Evolutionary conservation across 139 green algal species (phyloP).

Genomic region (Volvox africanus): DNA sequence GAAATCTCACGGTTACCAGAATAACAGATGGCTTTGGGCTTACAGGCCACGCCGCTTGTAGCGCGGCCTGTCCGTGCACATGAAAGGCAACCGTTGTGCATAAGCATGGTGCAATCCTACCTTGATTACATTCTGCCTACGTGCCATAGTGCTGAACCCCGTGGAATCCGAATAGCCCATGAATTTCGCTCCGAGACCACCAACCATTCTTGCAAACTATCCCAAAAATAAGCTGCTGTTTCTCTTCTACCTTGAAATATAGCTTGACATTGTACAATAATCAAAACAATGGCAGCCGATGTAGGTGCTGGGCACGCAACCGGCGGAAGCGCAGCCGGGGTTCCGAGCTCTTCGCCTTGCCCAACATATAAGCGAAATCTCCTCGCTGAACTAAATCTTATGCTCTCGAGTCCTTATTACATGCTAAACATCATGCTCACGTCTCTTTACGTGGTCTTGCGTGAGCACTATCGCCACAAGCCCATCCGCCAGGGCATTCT

Average conservation of each 20-base stretch:
- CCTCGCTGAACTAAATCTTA: slow-evolving; percentile 5
- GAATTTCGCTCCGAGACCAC: too few relatives aligned
- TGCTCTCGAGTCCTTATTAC: slow-evolving; percentile 18
- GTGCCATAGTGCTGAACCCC: too few relatives aligned
- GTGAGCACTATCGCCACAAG: neutral
- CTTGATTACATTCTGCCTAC: too few relatives aligned
- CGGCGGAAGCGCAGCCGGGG: neutral
- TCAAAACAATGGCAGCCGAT: neutral
- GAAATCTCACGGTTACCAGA: neutral
- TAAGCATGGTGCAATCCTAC: neutral
- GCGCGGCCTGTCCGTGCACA: neutral
- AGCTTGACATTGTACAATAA: too few relatives aligned
- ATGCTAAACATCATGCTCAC: slow-evolving; percentile 14
- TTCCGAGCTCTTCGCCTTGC: neutral
- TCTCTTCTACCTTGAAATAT: too few relatives aligned
- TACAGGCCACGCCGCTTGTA: neutral
- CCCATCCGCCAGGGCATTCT: neutral
- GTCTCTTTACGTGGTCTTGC: neutral
- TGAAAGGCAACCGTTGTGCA: neutral
- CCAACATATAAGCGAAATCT: neutral
- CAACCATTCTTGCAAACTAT: too few relatives aligned
- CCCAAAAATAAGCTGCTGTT: too few relatives aligned
- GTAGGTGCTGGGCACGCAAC: neutral
- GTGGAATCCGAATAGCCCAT: too few relatives aligned
- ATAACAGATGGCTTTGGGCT: neutral